Conservation (phyloP, 2,329 filamentous ascomycete genomes). For the Pseudocercospora fijiensis region DNA sequence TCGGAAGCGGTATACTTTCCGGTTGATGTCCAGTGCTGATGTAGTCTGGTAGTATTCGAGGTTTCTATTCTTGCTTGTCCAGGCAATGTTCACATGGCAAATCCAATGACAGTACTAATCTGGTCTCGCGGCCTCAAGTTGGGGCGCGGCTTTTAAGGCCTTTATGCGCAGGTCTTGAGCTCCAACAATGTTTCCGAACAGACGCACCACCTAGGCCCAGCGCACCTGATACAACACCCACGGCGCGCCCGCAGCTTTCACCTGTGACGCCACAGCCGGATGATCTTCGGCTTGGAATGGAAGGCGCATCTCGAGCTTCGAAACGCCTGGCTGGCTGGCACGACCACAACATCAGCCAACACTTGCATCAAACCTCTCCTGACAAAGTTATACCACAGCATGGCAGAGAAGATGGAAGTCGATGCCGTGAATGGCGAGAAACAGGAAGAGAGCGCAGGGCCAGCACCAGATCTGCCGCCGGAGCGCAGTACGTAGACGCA, state of each 20-base stretch:
- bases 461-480: conserved; percentile 35
- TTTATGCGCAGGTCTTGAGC: not conserved
- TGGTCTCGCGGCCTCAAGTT: not conserved
- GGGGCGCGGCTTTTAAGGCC: no score
- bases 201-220: no score
- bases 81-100: not conserved
- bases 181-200: not conserved
- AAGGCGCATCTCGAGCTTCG: conserved; percentile 2
- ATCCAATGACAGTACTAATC: not conserved
- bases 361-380: conserved; percentile 10
- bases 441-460: conserved; percentile 44
- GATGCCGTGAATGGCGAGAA: conserved; percentile 42
- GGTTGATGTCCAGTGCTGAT: no score
- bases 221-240: no score
- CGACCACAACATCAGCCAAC: conserved; percentile 16
- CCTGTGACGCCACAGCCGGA: not conserved
- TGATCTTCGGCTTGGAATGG: not conserved
- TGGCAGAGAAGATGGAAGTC: conserved; percentile 53
- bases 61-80: not conserved
- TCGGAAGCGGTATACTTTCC: no score
- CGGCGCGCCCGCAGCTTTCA: no score
- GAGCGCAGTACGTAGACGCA: conserved; percentile 36
- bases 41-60: not conserved
- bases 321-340: conserved; percentile 2
- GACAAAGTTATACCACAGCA: conserved; percentile 29